Evolutionary conservation across 2,329 filamentous ascomycete genomes (phyloP).

Genomic region (Podosphaera fusca): DNA sequence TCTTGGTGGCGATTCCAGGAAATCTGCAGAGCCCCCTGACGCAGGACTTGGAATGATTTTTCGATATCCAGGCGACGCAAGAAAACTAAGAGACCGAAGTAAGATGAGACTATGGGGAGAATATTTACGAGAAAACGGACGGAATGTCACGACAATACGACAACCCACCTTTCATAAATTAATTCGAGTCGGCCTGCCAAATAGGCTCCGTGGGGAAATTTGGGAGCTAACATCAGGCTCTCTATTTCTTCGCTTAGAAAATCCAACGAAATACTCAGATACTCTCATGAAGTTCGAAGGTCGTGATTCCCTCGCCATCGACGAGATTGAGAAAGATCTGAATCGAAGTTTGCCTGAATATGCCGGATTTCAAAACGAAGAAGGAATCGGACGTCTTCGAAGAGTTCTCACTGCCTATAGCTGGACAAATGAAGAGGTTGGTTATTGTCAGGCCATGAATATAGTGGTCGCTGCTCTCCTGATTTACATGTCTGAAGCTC

Average conservation of each 20-base stretch:
- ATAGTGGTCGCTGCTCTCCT: slow-evolving; percentile 94
- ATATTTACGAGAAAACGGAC: slow-evolving; percentile 84
- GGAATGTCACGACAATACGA: slow-evolving; percentile 74
- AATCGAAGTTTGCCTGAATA: slow-evolving; percentile 95
- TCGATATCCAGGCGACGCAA: slow-evolving; percentile 80
- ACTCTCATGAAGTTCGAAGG: slow-evolving; percentile 68
- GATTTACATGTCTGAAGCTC: slow-evolving; percentile 93
- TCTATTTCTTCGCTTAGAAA: slow-evolving; percentile 67
- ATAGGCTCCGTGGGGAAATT: slow-evolving; percentile 75
- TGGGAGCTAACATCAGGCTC: slow-evolving; percentile 93
- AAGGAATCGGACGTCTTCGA: slow-evolving; percentile 74
- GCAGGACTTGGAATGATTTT: slow-evolving; percentile 84
- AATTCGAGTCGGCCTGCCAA: slow-evolving; percentile 83
- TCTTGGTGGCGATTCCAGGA: slow-evolving; percentile 38
- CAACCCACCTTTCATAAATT: slow-evolving; percentile 97
- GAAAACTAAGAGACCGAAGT: slow-evolving; percentile 79
- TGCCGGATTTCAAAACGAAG: slow-evolving; percentile 86
- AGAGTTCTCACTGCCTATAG: slow-evolving; percentile 91
- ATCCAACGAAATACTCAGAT: slow-evolving; percentile 61
- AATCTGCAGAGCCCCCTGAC: slow-evolving; percentile 51
- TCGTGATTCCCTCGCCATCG: slow-evolving; percentile 77
- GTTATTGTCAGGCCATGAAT: slow-evolving; percentile 99
- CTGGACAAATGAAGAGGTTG: slow-evolving; percentile 87
- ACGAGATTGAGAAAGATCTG: slow-evolving; percentile 96
- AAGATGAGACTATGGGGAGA: slow-evolving; percentile 98